Conservation (phyloP, 2,329 filamentous ascomycete species). For the Trichoderma sp. region DNA sequence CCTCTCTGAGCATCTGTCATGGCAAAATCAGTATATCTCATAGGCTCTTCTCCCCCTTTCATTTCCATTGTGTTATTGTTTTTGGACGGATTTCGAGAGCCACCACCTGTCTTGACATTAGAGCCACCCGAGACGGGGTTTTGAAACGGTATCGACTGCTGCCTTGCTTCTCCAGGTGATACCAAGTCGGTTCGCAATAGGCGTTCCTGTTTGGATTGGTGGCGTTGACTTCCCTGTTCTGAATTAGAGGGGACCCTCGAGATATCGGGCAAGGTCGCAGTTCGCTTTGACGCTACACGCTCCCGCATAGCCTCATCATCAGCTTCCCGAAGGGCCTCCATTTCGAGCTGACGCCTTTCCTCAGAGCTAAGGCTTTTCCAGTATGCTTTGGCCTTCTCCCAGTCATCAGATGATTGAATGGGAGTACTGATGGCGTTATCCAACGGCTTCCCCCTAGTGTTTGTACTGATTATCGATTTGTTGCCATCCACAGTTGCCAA, state of each 20-base stretch:
- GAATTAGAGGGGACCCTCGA: neutral
- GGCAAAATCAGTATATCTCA: neutral
- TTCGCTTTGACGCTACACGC: neutral
- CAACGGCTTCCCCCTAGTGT: neutral
- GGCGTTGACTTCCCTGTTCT: neutral
- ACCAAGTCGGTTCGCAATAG: neutral
- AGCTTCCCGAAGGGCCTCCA: slow-evolving; percentile 53
- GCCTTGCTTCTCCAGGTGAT: neutral
- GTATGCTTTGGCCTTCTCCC: slow-evolving; percentile 66
- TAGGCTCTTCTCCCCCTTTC: neutral
- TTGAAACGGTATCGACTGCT: neutral
- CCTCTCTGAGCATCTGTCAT: neutral
- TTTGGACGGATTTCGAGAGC: neutral
- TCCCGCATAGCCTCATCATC: slow-evolving; percentile 37
- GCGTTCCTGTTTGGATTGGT: neutral
- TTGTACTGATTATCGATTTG: neutral
- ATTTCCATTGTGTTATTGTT: neutral
- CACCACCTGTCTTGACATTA: neutral
- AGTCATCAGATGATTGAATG: slow-evolving; percentile 44
- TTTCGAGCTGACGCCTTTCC: slow-evolving; percentile 60
- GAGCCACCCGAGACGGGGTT: neutral
- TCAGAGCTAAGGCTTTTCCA: slow-evolving; percentile 65
- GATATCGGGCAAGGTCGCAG: neutral
- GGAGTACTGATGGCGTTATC: neutral
- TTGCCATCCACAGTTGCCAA: neutral